phyloP scores from a whole-genome alignment of 495 filamentous ascomycete species.

The Daldinia caldariorum region DNA sequence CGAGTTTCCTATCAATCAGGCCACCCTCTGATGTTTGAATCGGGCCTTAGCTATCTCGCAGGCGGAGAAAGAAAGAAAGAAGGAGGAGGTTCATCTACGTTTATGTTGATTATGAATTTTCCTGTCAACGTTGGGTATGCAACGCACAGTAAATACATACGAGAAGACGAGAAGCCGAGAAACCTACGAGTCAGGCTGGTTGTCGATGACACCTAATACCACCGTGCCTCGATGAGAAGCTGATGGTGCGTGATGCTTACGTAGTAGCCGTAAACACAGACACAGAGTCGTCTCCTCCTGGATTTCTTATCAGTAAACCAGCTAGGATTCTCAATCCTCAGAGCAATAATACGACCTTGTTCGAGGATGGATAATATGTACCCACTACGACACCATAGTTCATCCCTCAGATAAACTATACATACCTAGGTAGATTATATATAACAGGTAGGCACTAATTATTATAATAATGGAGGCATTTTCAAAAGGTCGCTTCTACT shows the following conservation, averaged over 20 bases:
- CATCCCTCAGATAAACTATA: slow-evolving; percentile 16
- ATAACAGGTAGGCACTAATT: too few relatives aligned
- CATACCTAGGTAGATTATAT: not conserved
- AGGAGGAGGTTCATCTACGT: slow-evolving; percentile 18
- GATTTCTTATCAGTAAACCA: slow-evolving; percentile 26
- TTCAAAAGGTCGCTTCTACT: not conserved
- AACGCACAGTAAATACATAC: not conserved
- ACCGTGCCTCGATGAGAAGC: slow-evolving; percentile 23
- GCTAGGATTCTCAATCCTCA: slow-evolving; percentile 17
- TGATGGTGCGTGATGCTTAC: slow-evolving; percentile 18
- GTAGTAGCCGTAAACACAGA: slow-evolving; percentile 16
- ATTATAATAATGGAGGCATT: not conserved
- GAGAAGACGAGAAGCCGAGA: slow-evolving; percentile 15
- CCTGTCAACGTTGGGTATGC: not conserved
- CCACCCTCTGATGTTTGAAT: slow-evolving; percentile 43
- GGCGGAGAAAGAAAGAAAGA: slow-evolving; percentile 15
- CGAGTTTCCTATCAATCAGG: slow-evolving; percentile 43
- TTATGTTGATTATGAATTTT: slow-evolving; percentile 7
- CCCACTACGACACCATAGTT: slow-evolving; percentile 4
- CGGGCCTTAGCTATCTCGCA: slow-evolving; percentile 39
- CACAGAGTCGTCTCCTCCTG: slow-evolving; percentile 19
- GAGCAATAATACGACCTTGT: slow-evolving; percentile 11
- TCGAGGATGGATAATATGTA: not conserved
- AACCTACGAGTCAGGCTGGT: slow-evolving; percentile 28
- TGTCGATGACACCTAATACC: slow-evolving; percentile 9